These are phyloP conservation scores for Termitomyces sp. DNA, from an alignment of 768 basidiomycete genomes.

Conservation along the genomic window DNA sequence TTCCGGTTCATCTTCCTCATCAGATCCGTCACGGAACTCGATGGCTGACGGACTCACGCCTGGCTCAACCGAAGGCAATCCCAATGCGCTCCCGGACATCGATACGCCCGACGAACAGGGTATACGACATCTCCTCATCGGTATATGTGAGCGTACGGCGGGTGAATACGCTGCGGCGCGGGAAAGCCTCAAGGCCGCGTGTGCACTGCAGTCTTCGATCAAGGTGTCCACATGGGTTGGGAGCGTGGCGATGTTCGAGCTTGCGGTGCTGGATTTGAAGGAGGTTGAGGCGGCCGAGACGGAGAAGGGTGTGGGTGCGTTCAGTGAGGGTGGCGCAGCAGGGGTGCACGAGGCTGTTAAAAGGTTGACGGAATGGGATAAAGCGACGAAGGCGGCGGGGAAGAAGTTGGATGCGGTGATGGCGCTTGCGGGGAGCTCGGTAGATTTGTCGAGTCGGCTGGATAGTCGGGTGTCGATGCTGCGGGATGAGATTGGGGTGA, in stretches of 20 bases:
- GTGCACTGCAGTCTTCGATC: conserved; percentile 32
- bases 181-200: conserved; percentile 48
- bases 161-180: conserved; percentile 42
- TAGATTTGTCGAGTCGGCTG: conserved; percentile 60
- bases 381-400: conserved; percentile 42
- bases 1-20: not conserved
- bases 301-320: conserved; percentile 13
- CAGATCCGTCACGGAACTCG: not conserved
- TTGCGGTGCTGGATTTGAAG: conserved; percentile 67
- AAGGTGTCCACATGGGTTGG: conserved; percentile 65
- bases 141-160: conserved; percentile 59
- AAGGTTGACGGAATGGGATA: conserved; percentile 36
- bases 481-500: conserved; percentile 62
- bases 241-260: conserved; percentile 65
- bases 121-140: conserved; percentile 64
- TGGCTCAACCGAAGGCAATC: conserved; percentile 3
- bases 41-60: not conserved
- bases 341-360: conserved; percentile 10
- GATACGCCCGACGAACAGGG: conserved; percentile 73
- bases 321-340: conserved; percentile 4
- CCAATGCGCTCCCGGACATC: conserved; percentile 31
- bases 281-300: conserved; percentile 37
- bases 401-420: conserved; percentile 51
- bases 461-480: conserved; percentile 70
- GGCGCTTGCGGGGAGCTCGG: conserved; percentile 43